These are phyloP conservation scores for Colletotrichum neosansevieriae DNA, from an alignment of 2,329 filamentous ascomycete genomes.

Conservation along the genomic window DNA sequence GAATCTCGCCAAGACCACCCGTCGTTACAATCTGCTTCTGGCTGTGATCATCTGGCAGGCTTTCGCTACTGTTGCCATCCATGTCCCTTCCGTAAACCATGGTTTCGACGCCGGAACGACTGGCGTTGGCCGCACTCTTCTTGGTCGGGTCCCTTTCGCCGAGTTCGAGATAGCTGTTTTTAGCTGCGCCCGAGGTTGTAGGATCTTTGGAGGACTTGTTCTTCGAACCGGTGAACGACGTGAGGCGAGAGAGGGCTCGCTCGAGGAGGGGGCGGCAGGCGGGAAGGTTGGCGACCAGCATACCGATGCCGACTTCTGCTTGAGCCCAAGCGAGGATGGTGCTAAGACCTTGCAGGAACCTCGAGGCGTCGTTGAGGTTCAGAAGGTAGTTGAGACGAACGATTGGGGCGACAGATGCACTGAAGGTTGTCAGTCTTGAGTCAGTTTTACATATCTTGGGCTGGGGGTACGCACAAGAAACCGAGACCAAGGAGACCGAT, in stretches of 20 bases:
- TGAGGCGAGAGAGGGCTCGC: constrained; percentile 26
- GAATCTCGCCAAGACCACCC: constrained; percentile 26
- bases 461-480: constrained; percentile 21
- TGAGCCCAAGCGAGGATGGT: constrained; percentile 36
- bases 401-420: constrained; percentile 35
- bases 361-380: constrained; percentile 32
- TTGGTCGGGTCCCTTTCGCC: constrained; percentile 31
- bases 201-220: constrained; percentile 32
- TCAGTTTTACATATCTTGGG: too few relatives aligned
- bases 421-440: neutral
- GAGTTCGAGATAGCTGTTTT: constrained; percentile 35
- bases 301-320: constrained; percentile 37
- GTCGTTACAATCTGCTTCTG: constrained; percentile 28
- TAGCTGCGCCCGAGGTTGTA: constrained; percentile 14
- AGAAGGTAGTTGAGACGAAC: constrained; percentile 36
- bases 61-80: constrained; percentile 28
- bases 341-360: constrained; percentile 25
- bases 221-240: constrained; percentile 33
- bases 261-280: constrained; percentile 36
- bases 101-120: constrained; percentile 25
- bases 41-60: constrained; percentile 32
- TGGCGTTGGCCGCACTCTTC: constrained; percentile 7
- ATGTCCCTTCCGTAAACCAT: constrained; percentile 34
- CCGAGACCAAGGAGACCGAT: constrained; percentile 31
- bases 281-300: constrained; percentile 36